Percentiles rank a stretch among this genome's conserved stretches.
These are phyloP conservation scores for Blastocrithidia nonstop DNA, from an alignment of 208 protist genomes.

Conservation along the genomic window DNA sequence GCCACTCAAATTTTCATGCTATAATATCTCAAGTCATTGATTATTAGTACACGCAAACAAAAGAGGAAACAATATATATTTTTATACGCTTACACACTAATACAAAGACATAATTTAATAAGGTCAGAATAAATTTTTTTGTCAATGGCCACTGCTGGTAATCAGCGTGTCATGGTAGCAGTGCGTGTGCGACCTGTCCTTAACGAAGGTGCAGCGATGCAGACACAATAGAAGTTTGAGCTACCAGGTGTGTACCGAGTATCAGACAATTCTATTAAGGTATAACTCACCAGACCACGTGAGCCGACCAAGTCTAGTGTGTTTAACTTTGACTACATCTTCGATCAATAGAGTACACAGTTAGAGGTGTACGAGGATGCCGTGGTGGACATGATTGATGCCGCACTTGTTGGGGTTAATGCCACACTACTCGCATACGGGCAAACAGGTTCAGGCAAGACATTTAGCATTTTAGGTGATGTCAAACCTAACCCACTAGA, in stretches of 20 bases:
- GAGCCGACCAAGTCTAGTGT: constrained; percentile 29
- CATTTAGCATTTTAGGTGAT: constrained; percentile 68
- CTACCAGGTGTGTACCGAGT: constrained; percentile 28
- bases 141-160: constrained; percentile 15
- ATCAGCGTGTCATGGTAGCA: constrained; percentile 64
- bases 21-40: too few species aligned
- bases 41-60: too few species aligned
- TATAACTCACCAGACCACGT: constrained; percentile 30
- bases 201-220: constrained; percentile 27
- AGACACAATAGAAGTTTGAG: constrained; percentile 58
- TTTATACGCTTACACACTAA: not conserved
- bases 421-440: constrained; percentile 77
- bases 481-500: constrained; percentile 43
- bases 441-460: constrained; percentile 87
- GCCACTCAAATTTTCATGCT: too few species aligned
- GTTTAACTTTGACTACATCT: constrained; percentile 81
- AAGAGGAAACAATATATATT: not conserved
- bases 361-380: constrained; percentile 84
- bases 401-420: constrained; percentile 67
- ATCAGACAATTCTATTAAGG: constrained; percentile 38
- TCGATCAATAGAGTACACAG: constrained; percentile 75
- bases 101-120: not conserved
- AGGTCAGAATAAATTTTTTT: not conserved
- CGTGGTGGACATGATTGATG: constrained; percentile 63
- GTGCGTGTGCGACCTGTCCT: constrained; percentile 73